phyloP scores from a whole-genome alignment of 768 basidiomycete genomes.

The Pluteus cervinus region DNA sequence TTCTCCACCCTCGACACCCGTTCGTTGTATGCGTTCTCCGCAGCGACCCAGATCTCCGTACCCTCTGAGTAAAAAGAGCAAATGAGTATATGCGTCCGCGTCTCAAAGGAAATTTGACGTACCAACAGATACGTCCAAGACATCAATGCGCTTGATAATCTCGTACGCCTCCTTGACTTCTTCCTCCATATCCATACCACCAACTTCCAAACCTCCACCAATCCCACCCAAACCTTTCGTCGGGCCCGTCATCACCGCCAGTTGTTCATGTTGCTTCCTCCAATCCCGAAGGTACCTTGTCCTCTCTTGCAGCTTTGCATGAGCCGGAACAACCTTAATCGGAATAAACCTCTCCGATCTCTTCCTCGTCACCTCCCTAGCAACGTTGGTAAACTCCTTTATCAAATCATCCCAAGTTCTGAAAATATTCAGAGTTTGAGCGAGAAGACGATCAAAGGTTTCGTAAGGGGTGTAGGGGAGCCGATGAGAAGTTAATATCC shows the following conservation, averaged over 20 bases:
- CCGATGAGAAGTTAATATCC: slow-evolving; percentile 85
- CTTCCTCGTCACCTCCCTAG: slow-evolving; percentile 88
- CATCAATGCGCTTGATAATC: slow-evolving; percentile 94
- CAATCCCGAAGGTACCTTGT: slow-evolving; percentile 84
- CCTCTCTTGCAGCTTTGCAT: slow-evolving; percentile 86
- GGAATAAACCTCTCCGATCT: slow-evolving; percentile 91
- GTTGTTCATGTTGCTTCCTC: slow-evolving; percentile 95
- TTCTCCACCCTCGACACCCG: slow-evolving; percentile 96
- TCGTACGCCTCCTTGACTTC: slow-evolving; percentile 97
- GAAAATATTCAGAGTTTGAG: slow-evolving; percentile 72
- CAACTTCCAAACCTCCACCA: slow-evolving; percentile 64
- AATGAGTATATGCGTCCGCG: neutral
- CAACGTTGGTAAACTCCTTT: slow-evolving; percentile 90
- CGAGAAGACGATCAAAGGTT: slow-evolving; percentile 84
- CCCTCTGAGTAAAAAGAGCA: slow-evolving; percentile 56
- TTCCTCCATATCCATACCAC: slow-evolving; percentile 96
- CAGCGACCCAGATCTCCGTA: slow-evolving; percentile 95
- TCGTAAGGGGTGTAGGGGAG: slow-evolving; percentile 92
- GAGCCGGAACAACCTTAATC: slow-evolving; percentile 89
- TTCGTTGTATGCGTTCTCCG: slow-evolving; percentile 97
- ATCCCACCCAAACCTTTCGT: slow-evolving; percentile 69
- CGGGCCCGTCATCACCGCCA: slow-evolving; percentile 95
- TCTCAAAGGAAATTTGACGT: slow-evolving; percentile 19
- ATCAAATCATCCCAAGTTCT: slow-evolving; percentile 84
- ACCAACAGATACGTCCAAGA: slow-evolving; percentile 91